Evolutionary conservation across 768 basidiomycete species (phyloP).

Genomic region (Mycena venus): DNA sequence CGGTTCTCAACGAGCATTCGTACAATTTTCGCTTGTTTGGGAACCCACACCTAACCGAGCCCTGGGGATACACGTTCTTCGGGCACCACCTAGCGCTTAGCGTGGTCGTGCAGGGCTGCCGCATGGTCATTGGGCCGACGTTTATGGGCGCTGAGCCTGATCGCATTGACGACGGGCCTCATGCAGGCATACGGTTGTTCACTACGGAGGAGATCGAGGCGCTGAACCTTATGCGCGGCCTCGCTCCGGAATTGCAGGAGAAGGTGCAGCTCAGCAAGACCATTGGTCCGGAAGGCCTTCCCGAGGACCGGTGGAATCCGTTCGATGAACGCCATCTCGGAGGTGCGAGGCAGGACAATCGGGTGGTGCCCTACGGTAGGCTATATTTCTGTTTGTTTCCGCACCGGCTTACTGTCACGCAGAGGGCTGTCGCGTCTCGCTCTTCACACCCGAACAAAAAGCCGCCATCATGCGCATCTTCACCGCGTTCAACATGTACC

Average conservation of each 20-base stretch:
- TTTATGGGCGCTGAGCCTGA: slow-evolving; percentile 2
- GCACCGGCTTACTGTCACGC: not conserved
- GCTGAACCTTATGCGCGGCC: not conserved
- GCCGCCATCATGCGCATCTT: slow-evolving; percentile 1
- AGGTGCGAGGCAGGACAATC: slow-evolving; percentile 1
- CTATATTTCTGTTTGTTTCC: not conserved
- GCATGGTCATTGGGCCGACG: not conserved
- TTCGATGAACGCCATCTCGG: slow-evolving; percentile 9
- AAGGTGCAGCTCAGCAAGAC: slow-evolving; percentile 2
- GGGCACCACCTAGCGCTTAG: not conserved
- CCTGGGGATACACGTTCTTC: slow-evolving; percentile 6
- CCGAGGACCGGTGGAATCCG: slow-evolving; percentile 1
- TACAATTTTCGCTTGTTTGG: slow-evolving; percentile 3
- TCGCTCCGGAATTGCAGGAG: not conserved
- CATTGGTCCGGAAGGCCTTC: not conserved
- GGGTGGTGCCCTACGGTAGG: not conserved
- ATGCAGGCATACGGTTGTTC: not conserved
- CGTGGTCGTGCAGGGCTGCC: not conserved
- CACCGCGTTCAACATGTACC: not conserved
- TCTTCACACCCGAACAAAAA: not conserved
- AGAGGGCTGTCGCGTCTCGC: slow-evolving; percentile 4
- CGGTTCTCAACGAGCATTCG: not conserved
- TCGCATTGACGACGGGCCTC: not conserved
- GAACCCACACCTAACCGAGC: not conserved
- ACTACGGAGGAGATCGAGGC: not conserved